A percentile compares a stretch with the other conserved stretches of the same genome.
phyloP scores from a whole-genome alignment of 192 early-diverging fungal species.

The Lunasporangiospora selenospora region DNA sequence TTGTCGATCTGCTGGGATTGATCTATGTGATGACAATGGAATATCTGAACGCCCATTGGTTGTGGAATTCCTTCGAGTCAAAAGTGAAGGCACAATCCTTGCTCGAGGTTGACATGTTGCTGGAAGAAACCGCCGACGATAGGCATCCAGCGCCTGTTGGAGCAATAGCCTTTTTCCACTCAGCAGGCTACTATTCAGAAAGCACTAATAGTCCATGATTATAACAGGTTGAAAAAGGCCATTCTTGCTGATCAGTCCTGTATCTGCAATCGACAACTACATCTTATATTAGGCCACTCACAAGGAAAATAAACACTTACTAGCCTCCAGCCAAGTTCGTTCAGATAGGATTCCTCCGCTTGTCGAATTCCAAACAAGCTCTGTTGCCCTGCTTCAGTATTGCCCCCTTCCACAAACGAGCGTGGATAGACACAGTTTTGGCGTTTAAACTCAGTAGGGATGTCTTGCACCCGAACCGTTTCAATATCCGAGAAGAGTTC shows the following conservation, averaged over 20 bases:
- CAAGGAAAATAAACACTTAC: constrained; percentile 26
- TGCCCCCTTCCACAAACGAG: constrained; percentile 34
- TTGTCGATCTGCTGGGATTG: too few species aligned
- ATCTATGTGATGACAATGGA: too few species aligned
- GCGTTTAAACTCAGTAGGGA: constrained; percentile 54
- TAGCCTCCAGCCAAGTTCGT: constrained; percentile 72
- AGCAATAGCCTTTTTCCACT: constrained; percentile 53
- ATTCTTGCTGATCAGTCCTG: not conserved
- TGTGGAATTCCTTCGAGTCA: constrained; percentile 11
- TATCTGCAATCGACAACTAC: not conserved
- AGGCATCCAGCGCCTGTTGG: constrained; percentile 60
- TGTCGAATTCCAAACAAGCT: constrained; percentile 51
- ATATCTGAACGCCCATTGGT: too few species aligned
- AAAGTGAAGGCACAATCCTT: constrained; percentile 8
- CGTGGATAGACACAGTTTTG: constrained; percentile 64
- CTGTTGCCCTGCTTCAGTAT: constrained; percentile 30
- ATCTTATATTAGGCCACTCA: not conserved
- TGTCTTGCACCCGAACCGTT: constrained; percentile 45
- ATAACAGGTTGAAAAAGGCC: not conserved
- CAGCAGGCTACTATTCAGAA: constrained; percentile 49
- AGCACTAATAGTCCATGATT: constrained; percentile 34
- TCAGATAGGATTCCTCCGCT: constrained; percentile 51
- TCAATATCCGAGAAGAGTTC: constrained; percentile 60
- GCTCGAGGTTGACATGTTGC: constrained; percentile 28
- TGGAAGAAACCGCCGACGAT: constrained; percentile 38